phyloP scores from a whole-genome alignment of 2,329 filamentous ascomycete species.

The Cercospora sojina region DNA sequence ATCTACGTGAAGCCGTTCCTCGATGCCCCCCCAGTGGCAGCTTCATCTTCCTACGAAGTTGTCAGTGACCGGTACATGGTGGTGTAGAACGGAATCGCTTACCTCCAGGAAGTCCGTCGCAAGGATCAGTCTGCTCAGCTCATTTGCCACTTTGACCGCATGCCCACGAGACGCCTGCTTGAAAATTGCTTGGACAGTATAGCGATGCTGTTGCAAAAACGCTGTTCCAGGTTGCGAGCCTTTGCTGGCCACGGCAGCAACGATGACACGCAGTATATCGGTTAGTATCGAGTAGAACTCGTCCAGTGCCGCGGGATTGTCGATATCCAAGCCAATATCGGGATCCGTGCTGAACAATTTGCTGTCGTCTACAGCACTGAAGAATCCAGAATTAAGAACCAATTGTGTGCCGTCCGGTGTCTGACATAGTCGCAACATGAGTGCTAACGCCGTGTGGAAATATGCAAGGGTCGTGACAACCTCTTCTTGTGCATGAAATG shows the following conservation, averaged over 20 bases:
- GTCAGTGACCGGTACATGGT: neutral
- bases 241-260: slow-evolving; percentile 75
- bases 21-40: slow-evolving; percentile 9
- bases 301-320: slow-evolving; percentile 67
- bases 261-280: slow-evolving; percentile 76
- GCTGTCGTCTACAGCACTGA: slow-evolving; percentile 75
- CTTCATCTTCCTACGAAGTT: slow-evolving; percentile 18
- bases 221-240: slow-evolving; percentile 73
- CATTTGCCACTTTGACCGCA: slow-evolving; percentile 75
- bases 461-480: slow-evolving; percentile 57
- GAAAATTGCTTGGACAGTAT: slow-evolving; percentile 82
- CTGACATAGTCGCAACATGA: slow-evolving; percentile 81
- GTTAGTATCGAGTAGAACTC: slow-evolving; percentile 83
- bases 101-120: slow-evolving; percentile 86
- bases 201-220: slow-evolving; percentile 80
- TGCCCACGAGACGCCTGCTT: slow-evolving; percentile 63
- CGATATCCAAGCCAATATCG: slow-evolving; percentile 78
- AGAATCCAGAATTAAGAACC: slow-evolving; percentile 85
- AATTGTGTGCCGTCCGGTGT: slow-evolving; percentile 80
- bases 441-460: slow-evolving; percentile 73
- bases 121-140: slow-evolving; percentile 77
- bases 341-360: slow-evolving; percentile 88
- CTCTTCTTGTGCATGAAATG: slow-evolving; percentile 54
- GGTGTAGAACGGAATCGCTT: slow-evolving; percentile 39
- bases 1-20: slow-evolving; percentile 21